Base-by-base conservation (phyloP, 495 filamentous ascomycete species). In the Chlorociboria aeruginascens region DNA sequence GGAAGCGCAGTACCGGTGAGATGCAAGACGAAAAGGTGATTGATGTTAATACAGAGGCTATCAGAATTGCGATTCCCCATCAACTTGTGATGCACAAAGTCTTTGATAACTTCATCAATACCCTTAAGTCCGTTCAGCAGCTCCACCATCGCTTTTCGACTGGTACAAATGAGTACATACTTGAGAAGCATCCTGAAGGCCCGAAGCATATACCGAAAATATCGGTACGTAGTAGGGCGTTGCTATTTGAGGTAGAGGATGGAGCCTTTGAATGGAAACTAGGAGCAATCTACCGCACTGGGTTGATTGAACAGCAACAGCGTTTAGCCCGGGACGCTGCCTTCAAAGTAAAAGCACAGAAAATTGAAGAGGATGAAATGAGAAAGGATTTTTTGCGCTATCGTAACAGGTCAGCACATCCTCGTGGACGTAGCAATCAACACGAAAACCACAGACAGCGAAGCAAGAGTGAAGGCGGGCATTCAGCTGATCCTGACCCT, bases 221-320 rank as follows among this genome's bases (percentile, higher is more conserved):
- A 10, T 87, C 87, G 0, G 40, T 99, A 1, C 77, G 87, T 39
- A 83, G 81, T 42, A 88, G 83, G 60, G 84, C 81, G 0, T 62
- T 97, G 8, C 66, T 95, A 17, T 86, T 97, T 48, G 87, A 95
- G 50, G 68, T 99, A 40, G 92, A 99, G 63, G 92, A 99, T 63
- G 88, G 92, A 43, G 82, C 86, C 1, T 99, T 99, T 58, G 92
- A 99, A 60, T 96, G 89, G 83, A 95, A 95, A 58, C 72, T 99
- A 16, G 85, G 87, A 0, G 76, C 82, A 54, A 99, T 97, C 40
- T 97, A 97, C 56, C 80, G 90, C 6, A 74, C 82, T 16, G 92
- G 93, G 2, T 67, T 94, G 17, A 69, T 87, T 41, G 92, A 99
- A 57, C 87, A 96, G 65, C 76, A 79, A 59, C 90, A 96, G 59